Evolutionary conservation across 2,329 filamentous ascomycete species (phyloP).

Genomic region (Hymenoscyphus scutula): DNA sequence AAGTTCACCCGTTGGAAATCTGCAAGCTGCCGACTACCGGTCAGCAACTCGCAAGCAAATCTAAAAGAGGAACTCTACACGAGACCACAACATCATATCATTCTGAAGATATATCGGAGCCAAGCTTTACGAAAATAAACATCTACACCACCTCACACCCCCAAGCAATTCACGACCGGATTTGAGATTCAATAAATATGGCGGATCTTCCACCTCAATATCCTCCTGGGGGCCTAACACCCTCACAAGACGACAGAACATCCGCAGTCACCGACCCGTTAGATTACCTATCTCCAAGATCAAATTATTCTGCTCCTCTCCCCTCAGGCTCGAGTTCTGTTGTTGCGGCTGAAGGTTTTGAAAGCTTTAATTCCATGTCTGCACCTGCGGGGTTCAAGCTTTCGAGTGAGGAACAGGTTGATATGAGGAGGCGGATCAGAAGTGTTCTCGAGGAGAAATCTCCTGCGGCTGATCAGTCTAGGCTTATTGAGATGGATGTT

Average conservation of each 20-base stretch:
- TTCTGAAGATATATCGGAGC: no score
- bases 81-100: no score
- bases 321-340: background rate
- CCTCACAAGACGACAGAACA: background rate
- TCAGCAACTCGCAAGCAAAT: no score
- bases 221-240: background rate
- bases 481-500: constrained; percentile 19
- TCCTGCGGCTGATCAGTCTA: constrained; percentile 12
- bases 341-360: background rate
- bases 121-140: no score
- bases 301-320: no score
- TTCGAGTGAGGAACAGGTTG: constrained; percentile 17
- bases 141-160: no score
- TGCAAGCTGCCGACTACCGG: no score
- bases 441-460: constrained; percentile 26
- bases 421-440: constrained; percentile 23
- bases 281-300: background rate
- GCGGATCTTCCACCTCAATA: background rate
- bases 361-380: background rate
- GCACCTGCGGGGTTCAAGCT: constrained; percentile 4
- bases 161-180: no score
- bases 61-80: no score
- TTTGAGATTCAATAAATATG: background rate
- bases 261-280: constrained; percentile 8
- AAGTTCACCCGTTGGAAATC: no score